Percentiles rank a stretch among this genome's conserved stretches.
Evolutionary conservation across 1,139 yeast genomes (phyloP).

Genomic region (Candida sp.): DNA sequence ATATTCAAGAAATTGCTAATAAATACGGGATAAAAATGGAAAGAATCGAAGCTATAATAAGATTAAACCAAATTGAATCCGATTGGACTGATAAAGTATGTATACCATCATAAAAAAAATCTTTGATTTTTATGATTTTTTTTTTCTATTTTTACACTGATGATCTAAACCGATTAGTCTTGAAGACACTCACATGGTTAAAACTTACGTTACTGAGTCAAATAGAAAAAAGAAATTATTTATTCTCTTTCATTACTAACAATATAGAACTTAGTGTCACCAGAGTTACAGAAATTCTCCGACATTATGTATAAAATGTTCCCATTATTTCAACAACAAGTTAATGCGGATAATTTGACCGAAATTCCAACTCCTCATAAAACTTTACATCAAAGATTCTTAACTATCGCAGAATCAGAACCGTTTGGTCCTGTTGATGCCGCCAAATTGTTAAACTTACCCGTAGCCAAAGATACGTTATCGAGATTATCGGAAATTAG

Average conservation of each 20-base stretch:
- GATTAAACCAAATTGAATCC: constrained; percentile 62
- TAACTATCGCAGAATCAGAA: constrained; percentile 90
- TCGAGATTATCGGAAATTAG: constrained; percentile 60
- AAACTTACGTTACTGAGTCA: constrained; percentile 23
- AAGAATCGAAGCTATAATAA: constrained; percentile 81
- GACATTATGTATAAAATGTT: constrained; percentile 72
- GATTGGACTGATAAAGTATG: constrained; percentile 61
- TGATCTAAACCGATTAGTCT: constrained; percentile 69
- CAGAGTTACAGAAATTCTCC: constrained; percentile 56
- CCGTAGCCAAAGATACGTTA: constrained; percentile 79
- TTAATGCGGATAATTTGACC: constrained; percentile 67
- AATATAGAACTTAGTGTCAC: constrained; percentile 37
- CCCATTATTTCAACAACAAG: constrained; percentile 58
- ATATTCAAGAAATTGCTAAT: constrained; percentile 74
- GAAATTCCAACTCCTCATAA: constrained; percentile 92
- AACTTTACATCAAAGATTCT: constrained; percentile 78
- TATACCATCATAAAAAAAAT: constrained; percentile 14
- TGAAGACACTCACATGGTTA: constrained; percentile 70
- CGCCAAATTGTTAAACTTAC: constrained; percentile 77
- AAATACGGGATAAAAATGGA: constrained; percentile 79
- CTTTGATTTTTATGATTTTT: constrained; percentile 1
- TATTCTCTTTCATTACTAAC: constrained; percentile 26
- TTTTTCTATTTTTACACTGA: constrained; percentile 10
- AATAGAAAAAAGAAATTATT: background rate
- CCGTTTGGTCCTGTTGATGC: constrained; percentile 99